Evolutionary conservation across 2,329 filamentous ascomycete species (phyloP).

Genomic region (Nothophaeocryptopus gaeumannii): DNA sequence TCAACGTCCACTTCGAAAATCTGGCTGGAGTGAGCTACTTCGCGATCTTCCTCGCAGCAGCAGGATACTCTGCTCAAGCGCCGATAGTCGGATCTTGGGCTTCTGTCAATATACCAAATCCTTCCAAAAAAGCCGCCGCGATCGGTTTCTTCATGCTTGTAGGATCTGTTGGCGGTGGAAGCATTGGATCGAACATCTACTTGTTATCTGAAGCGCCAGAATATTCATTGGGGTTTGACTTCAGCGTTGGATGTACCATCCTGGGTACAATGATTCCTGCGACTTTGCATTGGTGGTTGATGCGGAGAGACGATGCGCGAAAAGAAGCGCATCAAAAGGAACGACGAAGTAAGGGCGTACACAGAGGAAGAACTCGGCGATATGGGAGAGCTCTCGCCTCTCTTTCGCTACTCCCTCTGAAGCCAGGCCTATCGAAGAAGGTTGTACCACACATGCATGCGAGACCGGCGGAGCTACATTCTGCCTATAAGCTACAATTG

Average conservation of each 20-base stretch:
- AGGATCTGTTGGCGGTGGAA: slow-evolving; percentile 8
- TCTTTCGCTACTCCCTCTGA: slow-evolving; percentile 4
- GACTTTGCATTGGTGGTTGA: slow-evolving; percentile 8
- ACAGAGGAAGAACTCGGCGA: not conserved
- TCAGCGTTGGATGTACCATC: slow-evolving; percentile 10
- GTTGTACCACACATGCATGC: not conserved
- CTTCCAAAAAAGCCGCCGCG: slow-evolving; percentile 10
- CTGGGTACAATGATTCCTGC: slow-evolving; percentile 10
- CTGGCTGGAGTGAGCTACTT: slow-evolving; percentile 9
- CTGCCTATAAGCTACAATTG: too few species aligned
- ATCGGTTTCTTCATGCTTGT: slow-evolving; percentile 11
- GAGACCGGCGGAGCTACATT: too few species aligned
- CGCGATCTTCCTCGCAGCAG: slow-evolving; percentile 11
- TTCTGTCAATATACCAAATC: slow-evolving; percentile 12
- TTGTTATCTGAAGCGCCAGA: slow-evolving; percentile 8
- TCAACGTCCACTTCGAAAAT: slow-evolving; percentile 1
- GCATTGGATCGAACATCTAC: slow-evolving; percentile 14
- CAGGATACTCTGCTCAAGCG: slow-evolving; percentile 9
- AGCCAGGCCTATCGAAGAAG: too few species aligned
- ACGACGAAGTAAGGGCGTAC: not conserved
- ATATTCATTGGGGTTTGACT: slow-evolving; percentile 10
- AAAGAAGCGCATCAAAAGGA: not conserved
- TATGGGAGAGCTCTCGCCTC: slow-evolving; percentile 5
- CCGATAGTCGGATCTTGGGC: slow-evolving; percentile 11
- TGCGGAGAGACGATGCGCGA: not conserved